Conservation (phyloP, 2,329 filamentous ascomycete genomes). For the Metarhizium guizhouense region DNA sequence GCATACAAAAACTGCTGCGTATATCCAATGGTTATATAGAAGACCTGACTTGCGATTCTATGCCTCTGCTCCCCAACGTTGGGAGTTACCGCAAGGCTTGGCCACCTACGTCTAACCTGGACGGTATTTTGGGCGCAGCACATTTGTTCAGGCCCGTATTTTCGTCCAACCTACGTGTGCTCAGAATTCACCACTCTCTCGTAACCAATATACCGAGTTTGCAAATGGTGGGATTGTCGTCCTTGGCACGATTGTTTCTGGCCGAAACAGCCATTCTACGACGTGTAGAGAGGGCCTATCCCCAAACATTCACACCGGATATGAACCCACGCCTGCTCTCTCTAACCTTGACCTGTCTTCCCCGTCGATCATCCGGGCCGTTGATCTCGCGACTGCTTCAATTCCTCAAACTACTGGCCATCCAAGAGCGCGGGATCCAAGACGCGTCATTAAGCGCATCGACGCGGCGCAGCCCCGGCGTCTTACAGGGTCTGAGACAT, state of each 20-base stretch:
- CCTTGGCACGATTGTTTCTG: slow-evolving; percentile 27
- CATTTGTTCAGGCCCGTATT: slow-evolving; percentile 43
- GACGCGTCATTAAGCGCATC: slow-evolving; percentile 14
- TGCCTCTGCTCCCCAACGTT: slow-evolving; percentile 19
- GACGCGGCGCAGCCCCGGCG: slow-evolving; percentile 29
- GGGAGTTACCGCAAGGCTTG: slow-evolving; percentile 11
- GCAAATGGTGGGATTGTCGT: slow-evolving; percentile 25
- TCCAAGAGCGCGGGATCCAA: slow-evolving; percentile 39
- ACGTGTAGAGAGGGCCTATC: slow-evolving; percentile 36
- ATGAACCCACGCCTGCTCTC: slow-evolving; percentile 46
- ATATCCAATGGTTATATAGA: slow-evolving; percentile 38
- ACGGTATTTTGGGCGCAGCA: slow-evolving; percentile 34
- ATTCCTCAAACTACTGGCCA: slow-evolving; percentile 37
- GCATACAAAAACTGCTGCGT: slow-evolving; percentile 34
- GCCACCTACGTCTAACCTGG: slow-evolving; percentile 23
- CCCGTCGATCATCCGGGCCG: slow-evolving; percentile 41
- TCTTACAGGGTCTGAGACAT: slow-evolving; percentile 42
- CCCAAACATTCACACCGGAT: slow-evolving; percentile 40
- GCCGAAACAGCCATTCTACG: slow-evolving; percentile 36
- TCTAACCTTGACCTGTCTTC: slow-evolving; percentile 45
- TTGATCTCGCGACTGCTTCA: slow-evolving; percentile 36
- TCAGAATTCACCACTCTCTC: slow-evolving; percentile 51
- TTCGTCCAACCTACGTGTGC: slow-evolving; percentile 41
- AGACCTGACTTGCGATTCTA: slow-evolving; percentile 41
- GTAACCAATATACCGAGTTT: slow-evolving; percentile 46